Base-by-base conservation (phyloP, 2,329 filamentous ascomycete species). In the Cladophialophora psammophila region DNA sequence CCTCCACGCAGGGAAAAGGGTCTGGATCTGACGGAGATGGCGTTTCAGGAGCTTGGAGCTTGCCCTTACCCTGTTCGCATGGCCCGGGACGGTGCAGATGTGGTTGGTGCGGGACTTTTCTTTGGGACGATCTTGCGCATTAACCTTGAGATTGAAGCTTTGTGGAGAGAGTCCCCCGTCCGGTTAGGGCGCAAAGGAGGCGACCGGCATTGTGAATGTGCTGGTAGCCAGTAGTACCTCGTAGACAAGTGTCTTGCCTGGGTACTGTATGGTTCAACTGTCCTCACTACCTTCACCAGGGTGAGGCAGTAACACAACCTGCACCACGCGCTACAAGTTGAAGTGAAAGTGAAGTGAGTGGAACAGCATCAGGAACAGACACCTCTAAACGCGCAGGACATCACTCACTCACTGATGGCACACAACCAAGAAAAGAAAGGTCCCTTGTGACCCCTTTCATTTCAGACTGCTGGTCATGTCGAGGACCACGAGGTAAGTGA, bases 31-130 rank as follows among this genome's bases (percentile, higher is more conserved):
- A 56, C 50, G 56, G 56, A 48, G 56, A 52, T 60, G 64, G 67
- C 59, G 71, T 72, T 72, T 72, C 71, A 72, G 54, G 60, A 31
- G 57, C 63, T 66, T 45, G 63, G 60, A 36, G 34, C 56, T 64
- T 60, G 60, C 56, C 54, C 65, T 54, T 20, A 35, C 2, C 18
- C 34, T 34, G n/a, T 54, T 54, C 59, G 59, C 59, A 45, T 61
- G 59, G 59, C 59, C n/a, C 18, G 8, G 15, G 45, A 61, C 42
- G 59, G 40, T 50, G 34, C 45, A 38, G 20, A 31, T 38, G 66
- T 66, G 60, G 68, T 68, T 70, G 63, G 68, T 65, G 66, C 68
- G 63, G 68, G 35, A 59, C 20, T 53, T 52, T 48, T 58, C 31
- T 50, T 50, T 50, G 12, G 20, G 15, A 58, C n/a, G 38, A 62